Evolutionary conservation across 805 yeast genomes (phyloP).

Genomic region (Debaryomyces castellii): DNA sequence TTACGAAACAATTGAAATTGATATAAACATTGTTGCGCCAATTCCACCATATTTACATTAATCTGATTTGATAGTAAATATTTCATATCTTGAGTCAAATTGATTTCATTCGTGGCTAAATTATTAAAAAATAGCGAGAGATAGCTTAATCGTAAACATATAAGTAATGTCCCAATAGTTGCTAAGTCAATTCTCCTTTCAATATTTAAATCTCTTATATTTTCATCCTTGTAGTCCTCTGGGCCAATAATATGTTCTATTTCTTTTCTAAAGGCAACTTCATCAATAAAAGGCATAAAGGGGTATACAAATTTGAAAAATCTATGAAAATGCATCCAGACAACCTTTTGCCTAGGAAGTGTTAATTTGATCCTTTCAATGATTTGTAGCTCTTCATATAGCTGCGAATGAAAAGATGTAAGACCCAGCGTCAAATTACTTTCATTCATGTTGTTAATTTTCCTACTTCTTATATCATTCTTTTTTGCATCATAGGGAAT

Average conservation of each 20-base stretch:
- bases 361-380: conserved; percentile 29
- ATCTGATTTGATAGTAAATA: conserved; percentile 42
- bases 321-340: conserved; percentile 54
- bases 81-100: conserved; percentile 17
- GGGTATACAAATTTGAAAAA: conserved; percentile 59
- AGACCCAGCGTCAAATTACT: conserved; percentile 8
- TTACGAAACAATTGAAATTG: conserved; percentile 46
- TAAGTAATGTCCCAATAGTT: conserved; percentile 29
- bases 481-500: not conserved
- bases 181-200: conserved; percentile 33
- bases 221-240: conserved; percentile 18
- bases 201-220: conserved; percentile 18
- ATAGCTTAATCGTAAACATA: conserved; percentile 35
- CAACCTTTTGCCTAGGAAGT: conserved; percentile 51
- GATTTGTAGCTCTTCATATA: conserved; percentile 28
- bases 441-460: not conserved
- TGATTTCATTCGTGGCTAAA: not conserved
- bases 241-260: conserved; percentile 43
- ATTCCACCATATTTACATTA: conserved; percentile 35
- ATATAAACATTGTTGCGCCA: conserved; percentile 45
- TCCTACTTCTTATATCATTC: not conserved
- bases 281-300: conserved; percentile 64
- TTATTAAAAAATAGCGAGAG: conserved; percentile 26
- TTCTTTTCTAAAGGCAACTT: conserved; percentile 44
- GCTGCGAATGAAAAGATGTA: conserved; percentile 9